Base-by-base conservation (phyloP, 495 filamentous ascomycete genomes). In the Niebla homalea region DNA sequence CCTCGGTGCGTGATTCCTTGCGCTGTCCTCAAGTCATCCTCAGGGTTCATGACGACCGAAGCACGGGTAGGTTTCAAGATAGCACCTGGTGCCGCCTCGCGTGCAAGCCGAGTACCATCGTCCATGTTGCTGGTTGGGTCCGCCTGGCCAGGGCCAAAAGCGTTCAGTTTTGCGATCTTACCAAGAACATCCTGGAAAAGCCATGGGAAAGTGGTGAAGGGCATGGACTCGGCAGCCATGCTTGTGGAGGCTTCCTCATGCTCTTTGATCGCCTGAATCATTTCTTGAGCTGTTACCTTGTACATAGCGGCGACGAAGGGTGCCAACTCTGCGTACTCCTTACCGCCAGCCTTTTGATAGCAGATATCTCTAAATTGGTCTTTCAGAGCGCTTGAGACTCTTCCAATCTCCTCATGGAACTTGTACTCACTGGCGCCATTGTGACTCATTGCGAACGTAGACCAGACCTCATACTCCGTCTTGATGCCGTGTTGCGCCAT, bases 181-280 rank as follows among this genome's bases (percentile, higher is more conserved):
- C 87, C 85, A 1, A 99, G 73, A 46, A 86, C 70, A 29, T 75
- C 66, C 0, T 75, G 67, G 48, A 97, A 93, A 8, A 97, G 61
- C 93, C 92, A 99, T 0, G 92, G 89, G 57, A 95, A 97, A 57
- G 81, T 90, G 58, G 96, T 92, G 20, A 97, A 64, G 0, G 93
- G 92, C 70, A 87, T 77, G 6, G 66, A 64, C 5, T 69, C 68
- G 0, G 66, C 59, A 0, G 52, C 65, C 60, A 22, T 66, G 63
- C 2, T 69, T 65, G 0, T 57, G 43, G 69, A 61, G 0, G 51
- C 57, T 21, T 60, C 58, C 2, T 60, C 57, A 35, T 71, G 67
- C 50, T 77, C 70, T 15, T 61, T 51, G 0, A 85, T 58, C 0
- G 80, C 78, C 10, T 68, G 63, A 4, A 68, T 62, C 19, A 87